These are phyloP conservation scores for Tritrichomonas musculus DNA, from an alignment of 208 protist species.

Conservation along the genomic window DNA sequence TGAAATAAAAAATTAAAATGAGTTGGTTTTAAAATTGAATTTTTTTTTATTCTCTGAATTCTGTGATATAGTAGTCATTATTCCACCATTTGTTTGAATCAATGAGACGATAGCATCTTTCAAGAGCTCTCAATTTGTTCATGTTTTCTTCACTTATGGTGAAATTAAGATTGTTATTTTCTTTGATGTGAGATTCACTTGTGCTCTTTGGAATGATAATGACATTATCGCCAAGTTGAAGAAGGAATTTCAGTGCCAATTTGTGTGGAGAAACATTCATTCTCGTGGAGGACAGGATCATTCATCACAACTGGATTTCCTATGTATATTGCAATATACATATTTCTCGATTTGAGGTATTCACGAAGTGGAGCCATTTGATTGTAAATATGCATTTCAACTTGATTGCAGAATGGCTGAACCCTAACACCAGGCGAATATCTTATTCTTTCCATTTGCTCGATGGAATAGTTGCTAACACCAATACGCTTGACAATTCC, in stretches of 20 bases:
- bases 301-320: too few species aligned
- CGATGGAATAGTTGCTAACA: neutral
- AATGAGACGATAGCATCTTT: neutral
- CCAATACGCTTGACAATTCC: neutral
- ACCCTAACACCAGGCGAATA: neutral
- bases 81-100: too few species aligned
- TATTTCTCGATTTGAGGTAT: too few species aligned
- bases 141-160: neutral
- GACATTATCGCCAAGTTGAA: neutral
- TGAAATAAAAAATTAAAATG: too few species aligned
- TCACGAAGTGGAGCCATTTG: slow-evolving; percentile 35
- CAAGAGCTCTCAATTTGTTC: neutral
- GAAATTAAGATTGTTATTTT: neutral
- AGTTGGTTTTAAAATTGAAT: too few species aligned
- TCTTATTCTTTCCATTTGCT: neutral
- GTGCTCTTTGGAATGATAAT: neutral
- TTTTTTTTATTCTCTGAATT: too few species aligned
- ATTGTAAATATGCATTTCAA: slow-evolving; percentile 41
- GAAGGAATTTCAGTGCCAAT: neutral
- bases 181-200: neutral
- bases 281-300: too few species aligned
- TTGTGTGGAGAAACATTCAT: too few species aligned
- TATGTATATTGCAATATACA: too few species aligned
- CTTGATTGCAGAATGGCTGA: neutral
- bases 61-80: too few species aligned